A percentile compares a stretch with the other conserved stretches of the same genome.
Evolutionary conservation across 768 basidiomycete species (phyloP).

Genomic region (Tylopilus felleus): DNA sequence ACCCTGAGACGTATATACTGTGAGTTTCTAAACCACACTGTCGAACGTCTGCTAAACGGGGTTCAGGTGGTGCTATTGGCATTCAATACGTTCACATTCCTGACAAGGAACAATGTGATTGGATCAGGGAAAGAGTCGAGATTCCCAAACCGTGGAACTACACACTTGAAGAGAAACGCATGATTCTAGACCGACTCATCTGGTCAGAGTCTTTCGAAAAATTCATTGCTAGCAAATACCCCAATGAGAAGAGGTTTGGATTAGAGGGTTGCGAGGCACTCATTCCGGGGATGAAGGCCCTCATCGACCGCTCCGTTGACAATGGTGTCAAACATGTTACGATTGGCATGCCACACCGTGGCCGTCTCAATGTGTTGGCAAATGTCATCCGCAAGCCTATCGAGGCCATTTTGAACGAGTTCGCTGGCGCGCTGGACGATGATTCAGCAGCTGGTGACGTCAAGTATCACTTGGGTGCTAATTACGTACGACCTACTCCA

Average conservation of each 20-base stretch:
- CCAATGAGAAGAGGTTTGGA: slow-evolving; percentile 99
- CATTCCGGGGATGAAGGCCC: slow-evolving; percentile 99
- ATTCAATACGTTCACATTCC: slow-evolving; percentile 96
- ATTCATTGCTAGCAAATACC: slow-evolving; percentile 97
- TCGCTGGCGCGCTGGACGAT: slow-evolving; percentile 70
- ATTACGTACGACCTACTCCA: slow-evolving; percentile 97
- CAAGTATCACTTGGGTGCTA: slow-evolving; percentile 98
- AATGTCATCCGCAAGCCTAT: slow-evolving; percentile 99
- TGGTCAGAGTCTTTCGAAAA: slow-evolving; percentile 99
- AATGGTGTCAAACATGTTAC: slow-evolving; percentile 94
- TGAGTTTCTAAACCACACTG: slow-evolving; percentile 38
- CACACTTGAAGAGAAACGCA: slow-evolving; percentile 95
- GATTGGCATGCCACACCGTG: slow-evolving; percentile 99
- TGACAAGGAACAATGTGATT: slow-evolving; percentile 98
- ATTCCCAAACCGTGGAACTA: slow-evolving; percentile 97
- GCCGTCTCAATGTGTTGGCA: slow-evolving; percentile 94
- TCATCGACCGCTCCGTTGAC: slow-evolving; percentile 98
- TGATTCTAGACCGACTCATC: slow-evolving; percentile 98
- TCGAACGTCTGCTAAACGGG: slow-evolving; percentile 4
- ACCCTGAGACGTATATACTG: slow-evolving; percentile 92
- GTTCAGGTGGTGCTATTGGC: slow-evolving; percentile 77
- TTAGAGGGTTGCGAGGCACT: slow-evolving; percentile 97
- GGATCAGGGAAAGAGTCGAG: slow-evolving; percentile 96
- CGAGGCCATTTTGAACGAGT: slow-evolving; percentile 97
- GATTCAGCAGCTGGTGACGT: slow-evolving; percentile 93